Base-by-base conservation (phyloP, 768 basidiomycete species). In the Coprinellus micaceus region DNA sequence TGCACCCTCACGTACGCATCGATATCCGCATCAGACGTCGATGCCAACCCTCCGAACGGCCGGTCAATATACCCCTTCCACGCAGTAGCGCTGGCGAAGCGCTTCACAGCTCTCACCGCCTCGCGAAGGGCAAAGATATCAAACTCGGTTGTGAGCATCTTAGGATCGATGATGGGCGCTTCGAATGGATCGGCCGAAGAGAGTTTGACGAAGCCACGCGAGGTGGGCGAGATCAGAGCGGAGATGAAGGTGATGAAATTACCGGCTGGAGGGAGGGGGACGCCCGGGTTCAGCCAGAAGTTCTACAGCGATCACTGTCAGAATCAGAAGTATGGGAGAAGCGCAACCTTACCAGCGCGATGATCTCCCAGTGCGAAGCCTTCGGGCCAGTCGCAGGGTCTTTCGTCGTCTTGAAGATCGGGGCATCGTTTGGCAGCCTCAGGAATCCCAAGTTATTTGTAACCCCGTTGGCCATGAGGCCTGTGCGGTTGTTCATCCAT, bases 141-240 rank as follows among this genome's bases (percentile, higher is more conserved):
- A 36, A 72, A 68, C 1, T 56, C 46, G 7, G 67, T 67, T 28
- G 53, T 64, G 21, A 79, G 68, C 65, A 78, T 75, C 45, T 74
- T 73, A 3, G 81, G 79, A 60, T 85, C 73, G 63, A 85, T 81
- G 26, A 70, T 52, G 0, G 84, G 82, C 24, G 67, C 39, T 28
- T 68, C 69, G 65, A 83, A 82, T 10, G 81, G 73, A 60, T 77
- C 66, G 22, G 67, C 71, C 15, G 79, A 76, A 40, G 67, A 74
- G 37, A 83, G 58, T 13, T 64, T 70, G n/a, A 76, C 56, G 11
- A 63, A 64, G 22, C 76, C 76, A 74, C 74, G 70, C 26, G 75
- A 71, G 4, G 71, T 66, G 3, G 75, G 74, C 10, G 69, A 67
- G 19, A 72, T 61, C 3, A 74, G 58, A 13, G 59, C 64, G 21